Conservation (phyloP, 140 eudicot species). For the Ambrosia hybrid region DNA sequence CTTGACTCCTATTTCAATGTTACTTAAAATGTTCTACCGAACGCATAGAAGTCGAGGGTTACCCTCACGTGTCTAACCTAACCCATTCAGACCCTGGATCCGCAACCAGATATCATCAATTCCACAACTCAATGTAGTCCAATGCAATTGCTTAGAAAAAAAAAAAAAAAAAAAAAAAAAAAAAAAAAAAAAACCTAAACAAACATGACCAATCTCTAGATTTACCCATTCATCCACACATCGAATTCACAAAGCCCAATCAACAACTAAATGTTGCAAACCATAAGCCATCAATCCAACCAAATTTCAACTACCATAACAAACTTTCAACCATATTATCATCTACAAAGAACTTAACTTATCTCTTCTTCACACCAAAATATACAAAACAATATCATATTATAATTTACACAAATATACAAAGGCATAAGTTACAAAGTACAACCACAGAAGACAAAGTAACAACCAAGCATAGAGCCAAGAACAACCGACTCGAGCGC, state of each 20-base stretch:
- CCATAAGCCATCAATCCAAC: too few relatives aligned
- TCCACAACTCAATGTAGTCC: not conserved
- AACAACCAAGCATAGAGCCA: constrained; percentile 59
- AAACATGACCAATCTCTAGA: not conserved
- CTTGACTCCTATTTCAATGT: too few relatives aligned
- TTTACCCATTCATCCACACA: not conserved
- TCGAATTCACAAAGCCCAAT: too few relatives aligned
- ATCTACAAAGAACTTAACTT: not conserved
- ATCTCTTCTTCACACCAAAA: too few relatives aligned
- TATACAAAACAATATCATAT: too few relatives aligned
- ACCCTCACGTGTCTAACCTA: too few relatives aligned
- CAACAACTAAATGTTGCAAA: too few relatives aligned
- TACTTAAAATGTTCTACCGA: too few relatives aligned
- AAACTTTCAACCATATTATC: not conserved
- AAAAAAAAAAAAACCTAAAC: not conserved
- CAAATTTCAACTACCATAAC: not conserved
- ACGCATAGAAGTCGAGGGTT: too few relatives aligned
- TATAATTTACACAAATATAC: not conserved
- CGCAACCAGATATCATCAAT: too few relatives aligned
- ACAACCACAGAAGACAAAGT: constrained; percentile 79
- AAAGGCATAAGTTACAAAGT: constrained; percentile 39
- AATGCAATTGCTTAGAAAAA: not conserved
- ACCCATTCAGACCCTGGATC: too few relatives aligned
- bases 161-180: not conserved
- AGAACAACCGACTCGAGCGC: constrained; percentile 58